Evolutionary conservation across 495 filamentous ascomycete genomes (phyloP).

Genomic region (Hypoxylon rickii): DNA sequence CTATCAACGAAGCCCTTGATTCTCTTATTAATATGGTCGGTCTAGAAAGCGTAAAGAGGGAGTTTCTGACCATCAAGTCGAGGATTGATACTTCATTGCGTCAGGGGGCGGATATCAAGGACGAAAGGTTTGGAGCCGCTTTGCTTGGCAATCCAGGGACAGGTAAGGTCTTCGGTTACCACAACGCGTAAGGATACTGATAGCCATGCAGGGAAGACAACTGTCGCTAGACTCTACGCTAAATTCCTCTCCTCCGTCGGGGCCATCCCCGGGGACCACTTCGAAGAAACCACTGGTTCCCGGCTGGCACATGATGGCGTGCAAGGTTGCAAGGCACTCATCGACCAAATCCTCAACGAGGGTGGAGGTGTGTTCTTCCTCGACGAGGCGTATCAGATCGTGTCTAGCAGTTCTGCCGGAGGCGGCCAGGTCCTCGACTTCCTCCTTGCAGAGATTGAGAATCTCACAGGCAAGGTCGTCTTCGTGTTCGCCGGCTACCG

Average conservation of each 20-base stretch:
- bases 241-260: constrained; percentile 67
- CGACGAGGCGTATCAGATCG: constrained; percentile 79
- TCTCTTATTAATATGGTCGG: constrained; percentile 72
- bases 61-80: constrained; percentile 68
- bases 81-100: constrained; percentile 65
- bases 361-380: constrained; percentile 77
- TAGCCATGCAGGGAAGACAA: constrained; percentile 69
- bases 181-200: constrained; percentile 14
- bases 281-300: constrained; percentile 73
- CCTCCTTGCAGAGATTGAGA: constrained; percentile 76
- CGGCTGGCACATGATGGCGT: constrained; percentile 68
- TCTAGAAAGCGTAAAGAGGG: constrained; percentile 68
- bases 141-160: constrained; percentile 83
- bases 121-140: constrained; percentile 64
- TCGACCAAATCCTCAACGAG: constrained; percentile 59
- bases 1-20: constrained; percentile 57
- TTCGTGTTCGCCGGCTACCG: constrained; percentile 80
- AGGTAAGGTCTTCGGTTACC: constrained; percentile 47
- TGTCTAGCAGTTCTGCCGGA: constrained; percentile 55
- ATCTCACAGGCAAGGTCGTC: constrained; percentile 72
- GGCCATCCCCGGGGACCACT: constrained; percentile 55
- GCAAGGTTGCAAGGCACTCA: constrained; percentile 55
- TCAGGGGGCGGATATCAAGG: constrained; percentile 59
- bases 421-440: constrained; percentile 72
- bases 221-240: constrained; percentile 77